Base-by-base conservation (phyloP, 805 yeast genomes). In the Candida ulmi region DNA sequence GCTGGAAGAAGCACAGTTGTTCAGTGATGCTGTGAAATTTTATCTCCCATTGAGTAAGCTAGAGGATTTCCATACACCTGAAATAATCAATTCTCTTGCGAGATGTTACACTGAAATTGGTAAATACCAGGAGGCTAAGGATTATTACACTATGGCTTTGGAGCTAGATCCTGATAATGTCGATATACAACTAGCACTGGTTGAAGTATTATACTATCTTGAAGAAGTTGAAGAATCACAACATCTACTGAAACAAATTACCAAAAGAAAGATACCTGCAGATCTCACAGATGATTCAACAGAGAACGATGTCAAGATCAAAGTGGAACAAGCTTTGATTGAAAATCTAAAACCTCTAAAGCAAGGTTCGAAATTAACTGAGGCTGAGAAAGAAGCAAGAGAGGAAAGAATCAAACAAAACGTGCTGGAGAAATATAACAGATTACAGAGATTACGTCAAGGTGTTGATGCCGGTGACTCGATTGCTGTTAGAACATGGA, bases 401-500 rank as follows among this genome's bases (percentile, higher is more conserved):
- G 90, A 83, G 44, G 69, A 71, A 19, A 65, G 69, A 38, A 82
- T 86, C 8, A 72, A 71, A 11, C 58, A 73, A n/a, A 72, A 71
- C 37, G 84, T 80, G 0, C 52, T 71, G 16, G 78, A 76, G 38
- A 79, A 73, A 43, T 77, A 64, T 52, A 68, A 71, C 12, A 66
- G 82, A 44, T 65, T 83, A 57, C 63, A 69, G 16, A 66, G 81
- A 39, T 69, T 82, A 37, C 64, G 69, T 26, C 63, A 63, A 1
- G 76, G 76, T 3, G 46, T 78, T 30, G 71, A 66, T 31, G 50
- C 57, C 4, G 76, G 72, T 3, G 82, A 80, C 45, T 62, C 59
- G 13, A 78, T 76, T n/a, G 84, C 93, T 0, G 72, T 78, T 2
- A 68, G 72, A 8, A 75, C 86, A 2, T 93, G 98, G 98, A 72